phyloP scores from a whole-genome alignment of 2,329 filamentous ascomycete species.

The Phyllosticta paracitricarpa region DNA sequence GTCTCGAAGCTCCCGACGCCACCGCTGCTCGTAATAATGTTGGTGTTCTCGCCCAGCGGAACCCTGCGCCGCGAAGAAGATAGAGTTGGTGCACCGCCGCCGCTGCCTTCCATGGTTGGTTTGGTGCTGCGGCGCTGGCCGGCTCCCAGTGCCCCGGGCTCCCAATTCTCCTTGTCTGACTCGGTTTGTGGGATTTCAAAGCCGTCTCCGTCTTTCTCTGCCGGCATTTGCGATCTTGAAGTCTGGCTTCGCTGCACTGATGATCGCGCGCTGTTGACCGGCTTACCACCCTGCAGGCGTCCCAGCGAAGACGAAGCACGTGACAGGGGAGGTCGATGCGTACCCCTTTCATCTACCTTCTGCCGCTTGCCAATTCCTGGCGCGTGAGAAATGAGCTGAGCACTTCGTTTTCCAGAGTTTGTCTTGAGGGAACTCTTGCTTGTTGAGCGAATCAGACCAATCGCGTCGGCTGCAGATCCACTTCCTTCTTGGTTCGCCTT shows the following conservation, averaged over 20 bases:
- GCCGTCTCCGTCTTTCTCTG: constrained; percentile 31
- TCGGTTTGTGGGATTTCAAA: constrained; percentile 51
- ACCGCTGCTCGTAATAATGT: constrained; percentile 29
- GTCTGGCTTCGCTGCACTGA: constrained; percentile 3
- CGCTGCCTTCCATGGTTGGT: background rate
- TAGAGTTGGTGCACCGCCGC: constrained; percentile 15
- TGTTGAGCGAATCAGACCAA: constrained; percentile 67
- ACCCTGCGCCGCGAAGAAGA: constrained; percentile 27
- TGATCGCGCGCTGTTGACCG: constrained; percentile 12
- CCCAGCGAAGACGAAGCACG: constrained; percentile 26
- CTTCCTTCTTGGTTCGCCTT: constrained; percentile 71
- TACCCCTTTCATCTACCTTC: constrained; percentile 26
- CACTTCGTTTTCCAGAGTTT: constrained; percentile 59
- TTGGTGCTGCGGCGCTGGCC: background rate
- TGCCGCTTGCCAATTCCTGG: constrained; percentile 13
- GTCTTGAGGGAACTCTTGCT: constrained; percentile 40
- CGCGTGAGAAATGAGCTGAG: constrained; percentile 27
- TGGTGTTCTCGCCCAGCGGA: constrained; percentile 36
- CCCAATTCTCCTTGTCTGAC: constrained; percentile 93
- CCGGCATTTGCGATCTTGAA: constrained; percentile 15
- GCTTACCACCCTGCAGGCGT: constrained; percentile 18
- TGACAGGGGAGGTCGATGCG: constrained; percentile 20
- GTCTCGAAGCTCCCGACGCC: constrained; percentile 28
- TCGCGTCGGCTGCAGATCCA: constrained; percentile 71
- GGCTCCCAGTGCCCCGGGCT: constrained; percentile 29